phyloP scores from a whole-genome alignment of 2,329 filamentous ascomycete genomes.

The Phoma sp. region DNA sequence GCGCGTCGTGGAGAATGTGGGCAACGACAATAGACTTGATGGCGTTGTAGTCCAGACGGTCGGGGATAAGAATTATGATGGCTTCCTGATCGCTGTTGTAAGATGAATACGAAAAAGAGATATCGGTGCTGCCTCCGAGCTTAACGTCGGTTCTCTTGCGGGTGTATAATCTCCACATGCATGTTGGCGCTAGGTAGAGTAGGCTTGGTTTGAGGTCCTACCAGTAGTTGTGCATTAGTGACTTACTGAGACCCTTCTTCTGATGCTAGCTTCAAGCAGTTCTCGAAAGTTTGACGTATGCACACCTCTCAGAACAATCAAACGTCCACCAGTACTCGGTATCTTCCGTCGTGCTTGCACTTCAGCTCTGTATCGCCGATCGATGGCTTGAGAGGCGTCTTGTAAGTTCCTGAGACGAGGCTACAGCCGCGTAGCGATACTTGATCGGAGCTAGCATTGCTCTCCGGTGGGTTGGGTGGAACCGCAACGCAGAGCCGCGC shows the following conservation, averaged over 20 bases:
- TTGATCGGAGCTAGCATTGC: neutral
- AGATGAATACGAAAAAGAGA: conserved; percentile 26
- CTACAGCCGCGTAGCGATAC: neutral
- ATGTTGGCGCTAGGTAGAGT: neutral
- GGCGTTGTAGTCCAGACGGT: conserved; percentile 55
- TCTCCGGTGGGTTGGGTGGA: neutral
- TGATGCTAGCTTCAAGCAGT: neutral
- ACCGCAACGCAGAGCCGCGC: neutral
- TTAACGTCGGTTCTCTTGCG: neutral
- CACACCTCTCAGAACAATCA: neutral
- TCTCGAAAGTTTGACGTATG: neutral
- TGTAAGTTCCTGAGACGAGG: neutral
- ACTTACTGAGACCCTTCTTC: neutral
- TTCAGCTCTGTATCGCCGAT: neutral
- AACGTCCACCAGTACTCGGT: neutral
- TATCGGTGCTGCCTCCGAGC: neutral
- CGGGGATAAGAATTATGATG: conserved; percentile 57
- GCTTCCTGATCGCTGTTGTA: conserved; percentile 52
- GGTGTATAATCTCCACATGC: neutral
- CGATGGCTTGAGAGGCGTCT: neutral
- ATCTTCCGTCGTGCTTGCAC: neutral
- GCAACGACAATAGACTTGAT: conserved; percentile 52
- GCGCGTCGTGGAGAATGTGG: conserved; percentile 52
- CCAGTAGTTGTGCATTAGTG: neutral
- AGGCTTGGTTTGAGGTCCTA: neutral